Base-by-base conservation (phyloP, 2,329 filamentous ascomycete species). In the Capronia epimyces region DNA sequence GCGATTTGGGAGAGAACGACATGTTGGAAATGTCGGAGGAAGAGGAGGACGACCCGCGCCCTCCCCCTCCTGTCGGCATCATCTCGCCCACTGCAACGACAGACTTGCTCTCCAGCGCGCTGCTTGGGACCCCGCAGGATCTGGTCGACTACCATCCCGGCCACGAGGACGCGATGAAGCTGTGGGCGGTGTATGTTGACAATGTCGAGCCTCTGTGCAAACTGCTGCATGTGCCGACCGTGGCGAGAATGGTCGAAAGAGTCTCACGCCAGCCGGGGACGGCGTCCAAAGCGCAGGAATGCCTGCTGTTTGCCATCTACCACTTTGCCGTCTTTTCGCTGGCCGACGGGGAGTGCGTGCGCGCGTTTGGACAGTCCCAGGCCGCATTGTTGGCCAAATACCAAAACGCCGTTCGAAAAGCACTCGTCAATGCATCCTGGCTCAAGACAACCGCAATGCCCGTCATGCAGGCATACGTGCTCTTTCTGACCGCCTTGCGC, bases 141-240 rank as follows among this genome's bases (percentile, higher is more conserved):
- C 37, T 41, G 4, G 16, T n/a, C 37, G 37, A 41, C 6, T 24
- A 21, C 10, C 37, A 41, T 41, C 37, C 37, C 16, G 10, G 10
- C 8, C 37, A 18, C 15, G 9, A 12, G 7, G 37, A 41, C 10
- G 37, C 16, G 5, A 21, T 41, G 37, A 41, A 24, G 9, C 16
- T 41, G 9, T 42, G 39, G 39, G 3, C 9, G n/a, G 15, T 25
- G 3, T 42, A 42, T 25, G 8, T 16, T 6, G 21, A 22, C 3
- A 42, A 42, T 27, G 39, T 42, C 39, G 21, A 42, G 18, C 39
- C 39, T 9, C 39, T 42, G 39, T 24, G 18, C 20, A 42, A 42
- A 13, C 7, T 42, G 4, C 39, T 42, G 10, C 39, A 42, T 27
- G 15, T n/a, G 9, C 39, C 39, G 9, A 10, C 39, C 3, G 16